These are phyloP conservation scores for Aphanomyces stellatus DNA, from an alignment of 352 stramenopile genomes.

Conservation along the genomic window DNA sequence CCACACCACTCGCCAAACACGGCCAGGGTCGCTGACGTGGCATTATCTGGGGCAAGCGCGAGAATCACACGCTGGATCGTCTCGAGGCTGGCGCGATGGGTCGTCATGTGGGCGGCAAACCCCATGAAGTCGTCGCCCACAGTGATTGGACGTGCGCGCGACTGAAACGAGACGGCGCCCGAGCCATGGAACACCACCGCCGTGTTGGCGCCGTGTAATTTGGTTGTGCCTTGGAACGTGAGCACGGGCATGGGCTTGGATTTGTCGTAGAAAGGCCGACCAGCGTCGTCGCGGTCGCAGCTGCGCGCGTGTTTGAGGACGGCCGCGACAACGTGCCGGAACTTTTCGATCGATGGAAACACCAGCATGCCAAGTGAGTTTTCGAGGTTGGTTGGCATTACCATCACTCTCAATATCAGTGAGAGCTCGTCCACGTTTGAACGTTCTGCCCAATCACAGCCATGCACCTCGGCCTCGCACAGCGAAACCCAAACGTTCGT, in stretches of 20 bases:
- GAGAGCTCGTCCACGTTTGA: too few species aligned
- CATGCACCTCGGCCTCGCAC: too few species aligned
- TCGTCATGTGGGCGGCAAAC: not conserved
- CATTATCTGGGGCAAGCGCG: not conserved
- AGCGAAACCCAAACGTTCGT: too few species aligned
- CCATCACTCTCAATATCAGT: too few species aligned
- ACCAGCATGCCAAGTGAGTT: too few species aligned
- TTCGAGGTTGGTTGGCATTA: too few species aligned
- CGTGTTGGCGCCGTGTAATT: conserved; percentile 16
- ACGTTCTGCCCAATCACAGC: too few species aligned
- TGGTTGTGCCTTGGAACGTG: conserved; percentile 1
- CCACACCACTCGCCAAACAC: conserved; percentile 15
- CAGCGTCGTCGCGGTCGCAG: not conserved
- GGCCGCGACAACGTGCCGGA: not conserved
- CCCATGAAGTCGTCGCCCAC: not conserved
- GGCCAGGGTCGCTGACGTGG: not conserved
- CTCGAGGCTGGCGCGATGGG: not conserved
- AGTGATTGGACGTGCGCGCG: not conserved
- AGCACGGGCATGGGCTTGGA: not conserved
- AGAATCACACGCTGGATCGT: not conserved
- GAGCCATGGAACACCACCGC: not conserved
- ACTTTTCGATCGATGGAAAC: conserved; percentile 14
- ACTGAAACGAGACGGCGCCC: conserved; percentile 5
- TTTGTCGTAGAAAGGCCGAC: not conserved
- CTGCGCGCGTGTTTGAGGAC: not conserved